A percentile compares a stretch with the other conserved stretches of the same genome.
These are phyloP conservation scores for Tephrocybe sp. DNA, from an alignment of 768 basidiomycete genomes.

Conservation along the genomic window DNA sequence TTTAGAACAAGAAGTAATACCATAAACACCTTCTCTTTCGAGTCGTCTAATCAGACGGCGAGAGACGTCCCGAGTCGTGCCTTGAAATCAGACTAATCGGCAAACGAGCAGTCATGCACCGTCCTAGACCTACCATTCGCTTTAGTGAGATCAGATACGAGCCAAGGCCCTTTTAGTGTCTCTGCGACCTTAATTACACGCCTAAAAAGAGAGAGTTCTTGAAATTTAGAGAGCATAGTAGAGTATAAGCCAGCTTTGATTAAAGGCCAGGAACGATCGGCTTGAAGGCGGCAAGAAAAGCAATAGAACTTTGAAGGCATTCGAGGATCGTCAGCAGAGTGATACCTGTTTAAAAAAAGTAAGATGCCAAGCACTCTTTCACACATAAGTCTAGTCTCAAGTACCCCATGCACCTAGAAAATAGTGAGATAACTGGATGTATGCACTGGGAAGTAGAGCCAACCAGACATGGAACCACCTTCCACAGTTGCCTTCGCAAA, in stretches of 20 bases:
- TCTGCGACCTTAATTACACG: conserved; percentile 43
- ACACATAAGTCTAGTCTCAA: background rate
- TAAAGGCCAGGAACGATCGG: conserved; percentile 67
- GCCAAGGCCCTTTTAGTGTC: conserved; percentile 31
- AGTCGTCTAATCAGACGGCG: conserved; percentile 66
- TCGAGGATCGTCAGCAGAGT: conserved; percentile 52
- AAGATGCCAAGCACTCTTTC: background rate
- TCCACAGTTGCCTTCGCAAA: conserved; percentile 72
- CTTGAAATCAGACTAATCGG: conserved; percentile 26
- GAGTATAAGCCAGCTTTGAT: conserved; percentile 59
- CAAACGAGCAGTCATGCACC: background rate
- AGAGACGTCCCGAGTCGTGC: conserved; percentile 50
- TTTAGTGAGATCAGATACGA: conserved; percentile 49
- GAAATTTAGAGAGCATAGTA: conserved; percentile 58
- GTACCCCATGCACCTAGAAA: conserved; percentile 62
- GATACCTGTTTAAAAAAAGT: conserved; percentile 45
- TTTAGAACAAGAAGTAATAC: background rate
- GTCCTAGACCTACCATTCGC: conserved; percentile 46
- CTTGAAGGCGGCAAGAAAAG: conserved; percentile 72
- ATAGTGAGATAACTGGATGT: background rate
- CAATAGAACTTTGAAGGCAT: conserved; percentile 64
- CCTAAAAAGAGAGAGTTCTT: conserved; percentile 65
- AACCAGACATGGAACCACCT: conserved; percentile 80
- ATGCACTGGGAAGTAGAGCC: conserved; percentile 14
- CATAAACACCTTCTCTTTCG: conserved; percentile 59